Conservation (phyloP, 208 protist species). For the Crithidia acanthocephali region DNA sequence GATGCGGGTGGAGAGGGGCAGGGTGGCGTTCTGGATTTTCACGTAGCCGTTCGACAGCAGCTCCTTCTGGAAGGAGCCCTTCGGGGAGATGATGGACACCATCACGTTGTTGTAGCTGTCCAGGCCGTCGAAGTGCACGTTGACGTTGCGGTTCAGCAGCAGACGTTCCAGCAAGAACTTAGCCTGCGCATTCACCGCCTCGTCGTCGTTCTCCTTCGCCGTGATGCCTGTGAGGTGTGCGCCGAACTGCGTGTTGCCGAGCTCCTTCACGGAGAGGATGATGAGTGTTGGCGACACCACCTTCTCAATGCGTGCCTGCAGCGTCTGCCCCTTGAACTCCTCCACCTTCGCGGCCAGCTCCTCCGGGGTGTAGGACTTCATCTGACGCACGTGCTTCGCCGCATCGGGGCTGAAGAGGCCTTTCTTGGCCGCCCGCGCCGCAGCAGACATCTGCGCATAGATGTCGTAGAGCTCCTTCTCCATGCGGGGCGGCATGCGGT, state of each 20-base stretch:
- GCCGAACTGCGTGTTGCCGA: conserved; percentile 66
- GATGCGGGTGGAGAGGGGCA: conserved; percentile 46
- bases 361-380: conserved; percentile 53
- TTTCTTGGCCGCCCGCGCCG: conserved; percentile 57
- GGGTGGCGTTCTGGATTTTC: conserved; percentile 66
- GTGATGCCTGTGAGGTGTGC: conserved; percentile 84
- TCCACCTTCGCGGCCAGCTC: conserved; percentile 50
- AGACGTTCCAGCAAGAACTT: conserved; percentile 81
- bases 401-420: conserved; percentile 76
- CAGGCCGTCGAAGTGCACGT: conserved; percentile 73
- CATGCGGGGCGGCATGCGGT: conserved; percentile 59
- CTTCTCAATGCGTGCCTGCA: conserved; percentile 80
- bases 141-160: conserved; percentile 87
- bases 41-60: conserved; percentile 80
- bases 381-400: conserved; percentile 57
- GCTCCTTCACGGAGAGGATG: conserved; percentile 51
- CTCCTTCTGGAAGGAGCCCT: conserved; percentile 88
- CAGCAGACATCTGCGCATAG: conserved; percentile 56
- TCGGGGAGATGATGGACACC: conserved; percentile 78
- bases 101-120: conserved; percentile 83
- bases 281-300: conserved; percentile 65
- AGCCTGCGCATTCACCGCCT: conserved; percentile 42
- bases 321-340: conserved; percentile 53
- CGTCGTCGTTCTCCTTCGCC: conserved; percentile 58
- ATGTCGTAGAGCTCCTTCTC: conserved; percentile 72